phyloP scores from a whole-genome alignment of 306 rosid species.

The Hylodesmum podocarpum region DNA sequence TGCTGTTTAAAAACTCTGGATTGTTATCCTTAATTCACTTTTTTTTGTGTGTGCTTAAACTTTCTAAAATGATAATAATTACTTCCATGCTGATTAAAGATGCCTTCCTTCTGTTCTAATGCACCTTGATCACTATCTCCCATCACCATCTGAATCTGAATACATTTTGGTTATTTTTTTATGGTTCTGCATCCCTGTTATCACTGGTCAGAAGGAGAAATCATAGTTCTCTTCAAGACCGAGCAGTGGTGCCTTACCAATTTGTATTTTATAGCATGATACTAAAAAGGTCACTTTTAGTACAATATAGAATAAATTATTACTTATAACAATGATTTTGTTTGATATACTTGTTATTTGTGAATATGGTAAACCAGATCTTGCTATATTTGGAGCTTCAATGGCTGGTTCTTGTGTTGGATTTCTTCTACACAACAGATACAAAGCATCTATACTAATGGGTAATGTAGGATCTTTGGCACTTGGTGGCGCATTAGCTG shows the following conservation, averaged over 20 bases:
- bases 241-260: background rate
- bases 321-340: slow-evolving; percentile 18
- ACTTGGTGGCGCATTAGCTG: slow-evolving; percentile 89
- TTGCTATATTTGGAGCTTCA: slow-evolving; percentile 93
- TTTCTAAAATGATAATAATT: slow-evolving; percentile 10
- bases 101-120: background rate
- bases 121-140: background rate
- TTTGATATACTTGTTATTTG: slow-evolving; percentile 14
- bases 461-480: slow-evolving; percentile 93
- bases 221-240: background rate
- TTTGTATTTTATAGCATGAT: background rate
- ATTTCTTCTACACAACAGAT: slow-evolving; percentile 90
- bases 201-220: slow-evolving; percentile 18
- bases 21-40: background rate
- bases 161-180: slow-evolving; percentile 8
- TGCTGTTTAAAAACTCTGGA: background rate
- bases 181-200: background rate
- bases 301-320: background rate
- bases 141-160: slow-evolving; percentile 23
- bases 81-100: background rate
- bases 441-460: slow-evolving; percentile 88
- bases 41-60: background rate
- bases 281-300: background rate
- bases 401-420: slow-evolving; percentile 99
- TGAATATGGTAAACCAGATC: slow-evolving; percentile 54